phyloP scores from a whole-genome alignment of 2,329 filamentous ascomycete genomes.

The Colletotrichum horii region DNA sequence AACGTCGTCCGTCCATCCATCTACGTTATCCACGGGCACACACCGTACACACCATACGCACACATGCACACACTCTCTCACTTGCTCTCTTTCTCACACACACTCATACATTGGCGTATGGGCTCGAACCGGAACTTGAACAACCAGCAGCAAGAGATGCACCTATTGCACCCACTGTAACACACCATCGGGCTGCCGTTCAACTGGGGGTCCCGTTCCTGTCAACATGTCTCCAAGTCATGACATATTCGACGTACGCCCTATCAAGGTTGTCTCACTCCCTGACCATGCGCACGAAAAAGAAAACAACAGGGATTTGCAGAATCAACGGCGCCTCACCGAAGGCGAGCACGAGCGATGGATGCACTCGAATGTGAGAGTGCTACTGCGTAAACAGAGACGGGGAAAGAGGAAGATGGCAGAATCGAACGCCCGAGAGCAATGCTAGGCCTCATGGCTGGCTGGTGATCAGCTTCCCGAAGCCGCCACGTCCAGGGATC shows the following conservation, averaged over 20 bases:
- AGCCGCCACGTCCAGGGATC: background rate
- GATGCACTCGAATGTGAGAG: background rate
- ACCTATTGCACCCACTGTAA: background rate
- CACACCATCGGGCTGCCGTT: background rate
- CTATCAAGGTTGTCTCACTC: constrained; percentile 5
- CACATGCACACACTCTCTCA: background rate
- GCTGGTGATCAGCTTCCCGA: constrained; percentile 2
- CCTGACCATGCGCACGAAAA: constrained; percentile 1
- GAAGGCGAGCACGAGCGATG: constrained; percentile 3
- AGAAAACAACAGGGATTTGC: background rate
- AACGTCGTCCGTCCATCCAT: constrained; percentile 4
- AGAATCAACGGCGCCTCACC: background rate
- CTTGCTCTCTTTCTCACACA: background rate
- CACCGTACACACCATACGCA: background rate
- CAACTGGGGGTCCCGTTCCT: background rate
- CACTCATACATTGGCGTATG: background rate
- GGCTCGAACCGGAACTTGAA: background rate
- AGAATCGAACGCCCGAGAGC: background rate
- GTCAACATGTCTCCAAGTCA: constrained; percentile 12
- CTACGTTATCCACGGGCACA: background rate
- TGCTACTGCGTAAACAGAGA: background rate
- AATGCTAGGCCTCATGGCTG: background rate
- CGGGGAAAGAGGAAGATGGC: background rate
- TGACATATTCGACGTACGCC: constrained; percentile 10
- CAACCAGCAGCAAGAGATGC: background rate